Base-by-base conservation (phyloP, 169 alveolate genomes). In the Eimeria zaria region DNA sequence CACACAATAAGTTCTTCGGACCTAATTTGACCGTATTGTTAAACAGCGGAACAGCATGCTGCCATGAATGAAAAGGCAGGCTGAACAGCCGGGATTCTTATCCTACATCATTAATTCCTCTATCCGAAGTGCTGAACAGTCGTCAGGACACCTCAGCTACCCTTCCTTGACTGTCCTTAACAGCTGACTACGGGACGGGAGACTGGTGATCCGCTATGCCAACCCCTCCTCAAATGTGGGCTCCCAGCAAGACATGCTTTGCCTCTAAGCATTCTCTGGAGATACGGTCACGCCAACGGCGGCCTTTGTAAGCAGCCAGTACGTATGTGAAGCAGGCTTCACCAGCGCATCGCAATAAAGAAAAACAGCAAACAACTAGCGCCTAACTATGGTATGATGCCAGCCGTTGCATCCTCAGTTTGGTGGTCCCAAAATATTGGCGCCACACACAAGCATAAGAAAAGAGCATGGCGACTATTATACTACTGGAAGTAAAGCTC, bases 401-500 rank as follows among this genome's bases (percentile, higher is more conserved):
- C n/a, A n/a, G 41, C 5, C 11, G 44, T 64, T 24, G 7, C n/a
- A 12, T 20, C 74, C 41, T n/a, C 74, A 64, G 74, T 62, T 18
- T 62, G 73, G 39, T 16, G 73, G 73, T 27, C 20, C 73, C 39
- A 27, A 62, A 62, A 62, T 24, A 27, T 27, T 33, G 44, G 24
- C 1, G 30, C 33, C 69, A 64, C 74, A 64, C 36, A 64, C 36
- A 73, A 41, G 6, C 16, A 11, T 24, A 33, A 18, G 39, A 24
- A 74, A 41, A 74, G 1, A n/a, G 36, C 69, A n/a, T 3, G 71
- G 48, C 24, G 89, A 30, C 44, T n/a, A 27, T 71, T 24, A 4
- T 36, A 9, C 76, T 83, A 83, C 91, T 83, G 91, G 55, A 83
- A 83, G 91, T 83, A 83, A 1, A 83, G 91, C 51, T 83, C 74